Base-by-base conservation (phyloP, 768 basidiomycete species). In the Calocybe indica region DNA sequence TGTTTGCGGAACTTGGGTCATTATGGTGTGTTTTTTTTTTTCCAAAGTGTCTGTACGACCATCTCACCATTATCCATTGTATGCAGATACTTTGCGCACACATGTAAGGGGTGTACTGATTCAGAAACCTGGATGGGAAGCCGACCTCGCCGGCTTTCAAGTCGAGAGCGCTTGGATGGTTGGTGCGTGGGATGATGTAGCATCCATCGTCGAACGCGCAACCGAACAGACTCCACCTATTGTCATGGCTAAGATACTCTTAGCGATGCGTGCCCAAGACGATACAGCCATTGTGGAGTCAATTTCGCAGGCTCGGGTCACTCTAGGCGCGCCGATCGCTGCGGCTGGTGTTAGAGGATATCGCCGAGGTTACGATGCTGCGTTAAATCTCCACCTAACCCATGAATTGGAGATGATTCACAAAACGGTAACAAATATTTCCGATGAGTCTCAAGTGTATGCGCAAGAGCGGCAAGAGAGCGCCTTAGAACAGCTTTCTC, bases 101-200 rank as follows among this genome's bases (percentile, higher is more conserved):
- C 96, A 98, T 62, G 93, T 98, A 28, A 78, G 80, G 52, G 96
- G 96, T 5, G 84, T 97, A 7, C 74, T 98, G 13, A 85, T 83
- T 37, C 82, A 85, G 9, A 82, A 90, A 60, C 87, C 92, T 0
- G 79, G 82, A 44, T 98, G 96, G 95, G 78, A 86, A 48, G 60
- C 72, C 5, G 73, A 76, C 2, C 70, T 99, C 8, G 80, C 85
- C 5, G 83, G 85, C 0, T 97, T 92, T 59, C 88, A 92, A 56
- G 82, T 88, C 8, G 94, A 99, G 69, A 89, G 92, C 51, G 89
- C 92, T 1, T 95, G 93, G 86, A 94, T 94, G 80, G 85, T 92
- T 32, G 88, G 92, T 5, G 92, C 93, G 54, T 98, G 94, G 93
- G 74, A 78, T 2, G 86, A 88, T 43, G 87, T 99, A 11, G 73